These are phyloP conservation scores for Logfia minima DNA, from an alignment of 129 eudicot species.

Conservation along the genomic window DNA sequence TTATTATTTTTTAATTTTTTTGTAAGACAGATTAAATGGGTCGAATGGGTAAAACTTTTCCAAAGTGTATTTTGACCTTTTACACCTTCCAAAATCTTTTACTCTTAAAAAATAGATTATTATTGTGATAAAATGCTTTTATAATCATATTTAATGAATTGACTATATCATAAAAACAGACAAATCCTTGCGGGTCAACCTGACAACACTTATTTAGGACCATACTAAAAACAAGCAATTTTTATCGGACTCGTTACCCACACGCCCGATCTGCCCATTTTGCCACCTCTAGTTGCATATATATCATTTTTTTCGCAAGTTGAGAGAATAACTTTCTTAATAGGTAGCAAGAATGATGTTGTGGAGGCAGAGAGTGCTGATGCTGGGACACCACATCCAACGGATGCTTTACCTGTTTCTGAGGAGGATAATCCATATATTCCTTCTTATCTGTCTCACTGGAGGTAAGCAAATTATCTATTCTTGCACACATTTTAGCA, in stretches of 20 bases:
- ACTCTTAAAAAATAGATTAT: too few species aligned
- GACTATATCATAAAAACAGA: not conserved
- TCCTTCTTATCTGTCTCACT: slow-evolving; percentile 47
- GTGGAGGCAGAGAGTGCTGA: slow-evolving; percentile 22
- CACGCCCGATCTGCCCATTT: not conserved
- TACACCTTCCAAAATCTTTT: too few species aligned
- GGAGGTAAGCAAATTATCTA: slow-evolving; percentile 53
- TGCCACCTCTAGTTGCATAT: slow-evolving; percentile 14
- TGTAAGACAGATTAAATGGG: too few species aligned
- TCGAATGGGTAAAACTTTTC: too few species aligned
- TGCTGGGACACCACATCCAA: slow-evolving; percentile 7
- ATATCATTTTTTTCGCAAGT: slow-evolving; percentile 8
- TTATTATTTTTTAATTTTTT: too few species aligned
- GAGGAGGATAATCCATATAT: slow-evolving; percentile 22
- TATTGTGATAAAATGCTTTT: too few species aligned
- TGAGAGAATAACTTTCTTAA: slow-evolving; percentile 1
- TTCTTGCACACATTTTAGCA: slow-evolving; percentile 3
- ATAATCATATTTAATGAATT: too few species aligned
- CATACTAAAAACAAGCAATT: too few species aligned
- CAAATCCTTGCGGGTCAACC: not conserved
- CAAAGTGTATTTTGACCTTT: too few species aligned
- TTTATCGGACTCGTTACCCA: too few species aligned
- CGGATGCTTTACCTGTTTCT: slow-evolving; percentile 6
- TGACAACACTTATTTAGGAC: not conserved
- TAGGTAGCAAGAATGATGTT: slow-evolving; percentile 13